phyloP scores from a whole-genome alignment of 2,329 filamentous ascomycete species.

The Penicillium sp. region DNA sequence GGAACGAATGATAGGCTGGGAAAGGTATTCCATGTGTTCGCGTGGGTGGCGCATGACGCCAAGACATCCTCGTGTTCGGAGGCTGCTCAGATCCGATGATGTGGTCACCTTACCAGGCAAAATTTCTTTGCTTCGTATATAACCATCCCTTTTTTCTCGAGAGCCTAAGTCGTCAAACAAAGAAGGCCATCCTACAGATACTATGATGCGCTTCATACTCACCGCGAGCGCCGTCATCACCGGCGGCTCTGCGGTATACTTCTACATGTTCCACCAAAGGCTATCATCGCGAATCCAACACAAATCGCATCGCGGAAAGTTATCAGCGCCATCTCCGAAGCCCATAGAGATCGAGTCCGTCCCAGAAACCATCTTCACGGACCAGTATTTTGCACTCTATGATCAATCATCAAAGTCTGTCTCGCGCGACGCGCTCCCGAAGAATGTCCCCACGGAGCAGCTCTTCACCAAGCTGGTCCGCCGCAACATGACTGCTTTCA shows the following conservation, averaged over 20 bases:
- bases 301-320: conserved; percentile 19
- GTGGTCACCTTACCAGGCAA: conserved; percentile 11
- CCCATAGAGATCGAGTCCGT: conserved; percentile 27
- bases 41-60: conserved; percentile 8
- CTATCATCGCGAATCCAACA: conserved; percentile 30
- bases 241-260: conserved; percentile 23
- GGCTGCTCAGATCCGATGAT: conserved; percentile 12
- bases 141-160: not conserved
- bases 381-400: conserved; percentile 25
- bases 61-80: conserved; percentile 14
- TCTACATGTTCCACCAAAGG: conserved; percentile 28
- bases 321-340: conserved; percentile 14
- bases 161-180: not conserved
- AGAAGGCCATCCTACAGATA: not conserved
- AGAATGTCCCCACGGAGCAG: conserved; percentile 13
- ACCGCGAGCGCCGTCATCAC: conserved; percentile 20
- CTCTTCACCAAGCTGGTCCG: conserved; percentile 35
- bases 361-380: conserved; percentile 21
- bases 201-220: conserved; percentile 17
- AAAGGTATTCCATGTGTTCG: not conserved
- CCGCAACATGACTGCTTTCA: conserved; percentile 38
- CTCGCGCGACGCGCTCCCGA: conserved; percentile 22
- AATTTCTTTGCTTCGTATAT: not conserved
- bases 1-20: not conserved
- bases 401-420: conserved; percentile 28